Evolutionary conservation across 2,329 filamentous ascomycete species (phyloP).

Genomic region (Verticillium nonalfalfae): DNA sequence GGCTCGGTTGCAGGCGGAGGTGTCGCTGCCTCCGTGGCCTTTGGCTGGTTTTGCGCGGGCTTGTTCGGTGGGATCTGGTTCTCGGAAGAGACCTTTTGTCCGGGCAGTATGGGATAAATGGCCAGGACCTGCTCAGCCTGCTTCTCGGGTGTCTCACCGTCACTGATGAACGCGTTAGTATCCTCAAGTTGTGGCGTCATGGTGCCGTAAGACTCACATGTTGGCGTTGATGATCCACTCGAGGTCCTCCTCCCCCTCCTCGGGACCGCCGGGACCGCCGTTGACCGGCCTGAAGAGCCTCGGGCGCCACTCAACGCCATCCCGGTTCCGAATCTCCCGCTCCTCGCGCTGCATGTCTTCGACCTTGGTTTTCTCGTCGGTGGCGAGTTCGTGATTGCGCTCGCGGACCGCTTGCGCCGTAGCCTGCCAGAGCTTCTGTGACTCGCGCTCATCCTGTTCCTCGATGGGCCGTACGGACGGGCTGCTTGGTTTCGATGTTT

Average conservation of each 20-base stretch:
- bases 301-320: constrained; percentile 82
- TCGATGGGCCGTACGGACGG: constrained; percentile 70
- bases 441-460: constrained; percentile 87
- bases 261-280: constrained; percentile 61
- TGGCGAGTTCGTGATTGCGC: constrained; percentile 81
- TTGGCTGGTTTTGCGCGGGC: constrained; percentile 2
- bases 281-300: constrained; percentile 74
- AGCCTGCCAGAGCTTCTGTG: constrained; percentile 77
- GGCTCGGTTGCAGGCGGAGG: constrained; percentile 7
- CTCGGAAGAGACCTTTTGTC: constrained; percentile 55
- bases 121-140: constrained; percentile 77
- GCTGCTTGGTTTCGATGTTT: constrained; percentile 66
- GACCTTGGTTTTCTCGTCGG: constrained; percentile 92
- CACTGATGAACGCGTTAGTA: constrained; percentile 32
- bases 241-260: constrained; percentile 80
- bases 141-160: constrained; percentile 58
- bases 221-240: constrained; percentile 92
- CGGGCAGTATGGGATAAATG: constrained; percentile 78
- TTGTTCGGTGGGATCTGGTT: constrained; percentile 47
- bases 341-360: constrained; percentile 90
- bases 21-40: neutral
- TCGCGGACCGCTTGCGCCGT: constrained; percentile 78
- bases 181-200: neutral
- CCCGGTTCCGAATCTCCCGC: constrained; percentile 70
- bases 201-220: constrained; percentile 49